Evolutionary conservation across 441 rosid species (phyloP), one percentile per base, ranked within the genome.

Genomic region (Syzygium syzygioides): DNA sequence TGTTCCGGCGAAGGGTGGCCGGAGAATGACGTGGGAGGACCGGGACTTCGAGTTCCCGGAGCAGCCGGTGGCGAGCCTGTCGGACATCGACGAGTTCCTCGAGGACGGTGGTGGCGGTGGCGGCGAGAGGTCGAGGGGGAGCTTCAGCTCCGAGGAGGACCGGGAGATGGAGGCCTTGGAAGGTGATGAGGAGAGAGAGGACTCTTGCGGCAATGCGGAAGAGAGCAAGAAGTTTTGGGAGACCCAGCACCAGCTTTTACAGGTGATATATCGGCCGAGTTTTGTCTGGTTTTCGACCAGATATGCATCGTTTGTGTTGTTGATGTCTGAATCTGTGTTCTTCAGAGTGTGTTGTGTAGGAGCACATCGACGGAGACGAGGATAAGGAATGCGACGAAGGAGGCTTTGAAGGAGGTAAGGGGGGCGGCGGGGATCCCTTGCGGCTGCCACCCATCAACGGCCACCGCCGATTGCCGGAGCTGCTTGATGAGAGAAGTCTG

Each of bases 401-500:
- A 92, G 76, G 91, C 92, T 5, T 37, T 93, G 80, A 94, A 92
- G 88, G 95, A 93, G 7, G 88, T 90, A 59, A 89, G 90, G 68
- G 79, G 48, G 55, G 50, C 87, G 55, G 50, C 88, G 0, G 94
- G 87, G 37, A 86, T n/a, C 37, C 56, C 87, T 3, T 95, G 97
- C 54, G 88, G 87, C 4, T 95, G 97, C 55, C 92, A 95, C 23
- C 91, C 88, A 87, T 57, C 85, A 12, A 87, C 86, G 86, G 89
- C 86, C 9, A 86, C 90, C 4, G 89, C 90, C 7, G 91, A 88
- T 19, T 95, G 97, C 91, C 89, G 93, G 91, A 91, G 85, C 79
- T 94, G 97, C 89, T 84, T 93, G 80, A 90, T 94, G 94, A 86
- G 89, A 86, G 95, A 93, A 86, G 92, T 94, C 60, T 93, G 93